Base-by-base conservation (phyloP, 2,329 filamentous ascomycete genomes). In the Apiospora pterosperma region DNA sequence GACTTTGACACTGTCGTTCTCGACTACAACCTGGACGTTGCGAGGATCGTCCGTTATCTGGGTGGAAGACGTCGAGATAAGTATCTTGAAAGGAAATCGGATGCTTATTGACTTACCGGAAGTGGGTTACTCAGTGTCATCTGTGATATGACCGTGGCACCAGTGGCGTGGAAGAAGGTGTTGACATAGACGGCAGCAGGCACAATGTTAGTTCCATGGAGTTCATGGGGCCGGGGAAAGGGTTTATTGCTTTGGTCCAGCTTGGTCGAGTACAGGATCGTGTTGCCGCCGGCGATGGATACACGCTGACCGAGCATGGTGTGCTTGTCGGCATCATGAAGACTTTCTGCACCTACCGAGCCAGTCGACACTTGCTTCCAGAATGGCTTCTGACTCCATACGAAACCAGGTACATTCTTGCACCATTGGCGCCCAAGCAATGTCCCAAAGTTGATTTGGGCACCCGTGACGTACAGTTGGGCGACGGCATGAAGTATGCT, bases 181-280 rank as follows among this genome's bases (percentile, higher is more conserved):
- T 81, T 81, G 55, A 80, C 69, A 28, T 79, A 71, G 2, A 76
- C 75, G 3, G 78, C 79, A 3, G 78, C 80, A 2, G 80, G 80
- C 6, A 81, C 72, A 41, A 81, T 81, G 65, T 81, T 78, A 1
- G 78, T 78, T 5, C 77, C 79, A 52, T 77, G 72, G 1, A 82
- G 69, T 8, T 75, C 78, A 67, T 81, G 79, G 21, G 74, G 2
- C 77, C 71, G 4, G 79, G 79, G 68, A 80, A 81, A 0, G 79
- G 79, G 63, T 79, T 80, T 0, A 66, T 74, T 16, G 73, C 71
- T 5, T 77, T 69, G n/a, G 61, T 79, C 74, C 3, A 82, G 66
- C 5, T 65, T 72, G 0, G 76, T 81, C 0, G 72, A 73, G 70
- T 74, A 80, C 0, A 79, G 66, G 1, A 71, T 67, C 1, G 62